phyloP scores from a whole-genome alignment of 805 yeast genomes.

The Kodamaea kakaduensis region DNA sequence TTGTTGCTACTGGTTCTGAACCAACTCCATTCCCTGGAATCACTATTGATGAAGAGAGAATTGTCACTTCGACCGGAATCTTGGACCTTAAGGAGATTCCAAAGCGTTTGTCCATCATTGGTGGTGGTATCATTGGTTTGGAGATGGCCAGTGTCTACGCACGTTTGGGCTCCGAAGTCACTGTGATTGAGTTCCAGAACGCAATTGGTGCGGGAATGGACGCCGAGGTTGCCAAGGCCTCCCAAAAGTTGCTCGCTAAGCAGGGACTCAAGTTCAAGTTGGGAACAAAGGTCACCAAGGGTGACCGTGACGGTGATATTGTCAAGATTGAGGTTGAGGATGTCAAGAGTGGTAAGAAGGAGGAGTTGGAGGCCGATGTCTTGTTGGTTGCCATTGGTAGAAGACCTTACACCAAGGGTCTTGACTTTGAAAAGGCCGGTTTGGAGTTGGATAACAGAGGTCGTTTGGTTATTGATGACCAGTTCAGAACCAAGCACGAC shows the following conservation, averaged over 20 bases:
- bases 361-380: constrained; percentile 82
- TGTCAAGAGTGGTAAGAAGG: constrained; percentile 79
- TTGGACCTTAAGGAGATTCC: constrained; percentile 84
- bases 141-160: constrained; percentile 99
- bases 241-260: constrained; percentile 86
- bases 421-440: constrained; percentile 84
- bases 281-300: constrained; percentile 86
- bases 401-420: constrained; percentile 91
- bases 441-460: constrained; percentile 90
- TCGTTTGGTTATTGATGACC: constrained; percentile 88
- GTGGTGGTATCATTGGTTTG: constrained; percentile 99
- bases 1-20: constrained; percentile 98
- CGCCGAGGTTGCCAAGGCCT: constrained; percentile 83
- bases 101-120: constrained; percentile 86
- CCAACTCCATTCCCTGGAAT: constrained; percentile 99
- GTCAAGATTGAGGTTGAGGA: constrained; percentile 88
- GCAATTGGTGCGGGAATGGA: constrained; percentile 99
- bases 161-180: constrained; percentile 92
- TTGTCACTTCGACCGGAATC: constrained; percentile 94
- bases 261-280: constrained; percentile 94
- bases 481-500: constrained; percentile 86
- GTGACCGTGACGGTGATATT: constrained; percentile 80
- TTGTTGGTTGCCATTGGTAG: constrained; percentile 97
- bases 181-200: constrained; percentile 84
- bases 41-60: constrained; percentile 92